Conservation (phyloP, 2,329 filamentous ascomycete genomes). For the Xylariaceae sp. region DNA sequence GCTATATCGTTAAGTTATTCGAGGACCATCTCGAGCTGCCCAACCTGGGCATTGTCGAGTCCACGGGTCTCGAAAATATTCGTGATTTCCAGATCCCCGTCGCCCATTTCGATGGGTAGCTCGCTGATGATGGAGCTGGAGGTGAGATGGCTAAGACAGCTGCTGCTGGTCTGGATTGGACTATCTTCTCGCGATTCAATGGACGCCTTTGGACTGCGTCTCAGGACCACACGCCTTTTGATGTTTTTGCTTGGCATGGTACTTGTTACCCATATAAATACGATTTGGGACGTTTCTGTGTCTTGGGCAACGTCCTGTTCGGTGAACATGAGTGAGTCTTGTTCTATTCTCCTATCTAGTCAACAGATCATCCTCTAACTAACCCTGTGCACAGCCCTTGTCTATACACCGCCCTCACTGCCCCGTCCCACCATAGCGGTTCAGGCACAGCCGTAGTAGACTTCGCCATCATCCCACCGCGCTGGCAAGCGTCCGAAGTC, state of each 20-base stretch:
- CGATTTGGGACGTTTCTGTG: slow-evolving; percentile 72
- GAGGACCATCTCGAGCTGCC: slow-evolving; percentile 69
- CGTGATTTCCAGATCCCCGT: slow-evolving; percentile 72
- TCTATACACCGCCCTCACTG: slow-evolving; percentile 70
- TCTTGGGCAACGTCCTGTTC: slow-evolving; percentile 67
- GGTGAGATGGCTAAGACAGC: slow-evolving; percentile 41
- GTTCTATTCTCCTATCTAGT: too few relatives aligned
- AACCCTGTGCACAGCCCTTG: too few relatives aligned
- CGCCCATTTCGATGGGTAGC: slow-evolving; percentile 62
- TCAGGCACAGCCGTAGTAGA: slow-evolving; percentile 64
- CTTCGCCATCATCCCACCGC: slow-evolving; percentile 69
- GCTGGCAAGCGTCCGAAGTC: slow-evolving; percentile 65
- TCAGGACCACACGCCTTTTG: slow-evolving; percentile 70
- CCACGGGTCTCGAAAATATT: slow-evolving; percentile 69
- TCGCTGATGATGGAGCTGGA: slow-evolving; percentile 35
- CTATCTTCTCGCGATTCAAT: slow-evolving; percentile 8
- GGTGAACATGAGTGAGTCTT: slow-evolving; percentile 83
- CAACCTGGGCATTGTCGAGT: slow-evolving; percentile 69
- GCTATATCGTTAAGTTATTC: slow-evolving; percentile 73
- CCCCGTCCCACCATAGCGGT: slow-evolving; percentile 50
- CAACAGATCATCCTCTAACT: too few relatives aligned
- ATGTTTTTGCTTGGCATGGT: slow-evolving; percentile 77
- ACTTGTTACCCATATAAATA: slow-evolving; percentile 81
- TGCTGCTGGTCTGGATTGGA: slow-evolving; percentile 4
- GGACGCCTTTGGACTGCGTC: slow-evolving; percentile 56